Evolutionary conservation across 2,329 filamentous ascomycete genomes (phyloP), one percentile per base, ranked within the genome.

Genomic region (Cordyceps militaris): DNA sequence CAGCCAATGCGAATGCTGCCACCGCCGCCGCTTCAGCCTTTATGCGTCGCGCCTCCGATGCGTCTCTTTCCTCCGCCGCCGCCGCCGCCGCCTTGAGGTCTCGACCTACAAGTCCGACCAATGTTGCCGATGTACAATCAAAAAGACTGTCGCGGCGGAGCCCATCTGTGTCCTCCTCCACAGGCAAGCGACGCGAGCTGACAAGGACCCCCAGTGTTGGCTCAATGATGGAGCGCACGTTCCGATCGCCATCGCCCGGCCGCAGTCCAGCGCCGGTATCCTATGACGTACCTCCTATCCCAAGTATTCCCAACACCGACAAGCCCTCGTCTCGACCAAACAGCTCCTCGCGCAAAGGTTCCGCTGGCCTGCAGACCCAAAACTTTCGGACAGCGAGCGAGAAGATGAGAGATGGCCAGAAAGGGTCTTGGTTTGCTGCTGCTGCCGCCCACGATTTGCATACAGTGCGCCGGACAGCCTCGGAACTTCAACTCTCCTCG

Each of bases 161-260:
- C 70, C 79, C 80, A 53, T 96, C 91, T 1, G 73, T 82, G 43
- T 89, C 89, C 1, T 93, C 90, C 4, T 76, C 82, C 49, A 79
- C 77, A 36, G 83, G 80, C 47, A 67, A 74, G 59, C 70, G 73
- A 63, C 63, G 72, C 62, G 74, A 76, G 54, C 74, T 92, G 60
- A 79, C 86, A 61, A 79, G 89, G 66, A 78, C 81, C 38, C 81
- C 78, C 57, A 95, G 92, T 72, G 82, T 82, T 28, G 81, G 85
- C 23, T 96, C 91, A 51, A 96, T 97, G 92, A 87, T 84, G 30
- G 89, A 93, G 69, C 84, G 93, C 59, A 92, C 91, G 1, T 96
- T 97, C 71, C 85, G 92, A 63, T 88, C 87, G 13, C 84, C 86
- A 3, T 95, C 86, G 4, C 89, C 66, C 23, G 70, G 60, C 77